These are phyloP conservation scores for Conidiobolus coronatus DNA, from an alignment of 371 early-diverging fungal species.

Conservation along the genomic window DNA sequence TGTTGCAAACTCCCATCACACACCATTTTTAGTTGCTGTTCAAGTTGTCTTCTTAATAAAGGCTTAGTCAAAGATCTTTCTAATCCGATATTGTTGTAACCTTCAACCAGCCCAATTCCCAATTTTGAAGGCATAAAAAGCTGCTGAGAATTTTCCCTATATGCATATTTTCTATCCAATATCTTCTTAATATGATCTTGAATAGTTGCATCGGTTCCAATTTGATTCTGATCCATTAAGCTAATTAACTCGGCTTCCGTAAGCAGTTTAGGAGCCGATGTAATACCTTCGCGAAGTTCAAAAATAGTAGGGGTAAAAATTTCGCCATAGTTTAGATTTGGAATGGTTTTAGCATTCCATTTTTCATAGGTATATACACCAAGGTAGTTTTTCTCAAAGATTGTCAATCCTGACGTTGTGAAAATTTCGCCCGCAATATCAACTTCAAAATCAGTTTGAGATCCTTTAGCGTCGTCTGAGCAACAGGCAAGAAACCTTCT, in stretches of 20 bases:
- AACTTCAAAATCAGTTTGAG: conserved; percentile 53
- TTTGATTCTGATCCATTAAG: conserved; percentile 95
- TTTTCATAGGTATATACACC: conserved; percentile 90
- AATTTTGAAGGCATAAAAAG: conserved; percentile 64
- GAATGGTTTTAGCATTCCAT: conserved; percentile 56
- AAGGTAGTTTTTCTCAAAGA: conserved; percentile 74
- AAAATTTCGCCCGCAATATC: conserved; percentile 48
- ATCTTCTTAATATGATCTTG: conserved; percentile 98
- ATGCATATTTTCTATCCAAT: conserved; percentile 71
- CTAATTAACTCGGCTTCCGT: conserved; percentile 88
- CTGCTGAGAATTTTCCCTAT: conserved; percentile 24
- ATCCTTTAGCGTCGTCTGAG: conserved; percentile 83
- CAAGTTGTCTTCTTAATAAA: conserved; percentile 50
- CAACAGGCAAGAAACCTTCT: conserved; percentile 90
- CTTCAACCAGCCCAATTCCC: conserved; percentile 81
- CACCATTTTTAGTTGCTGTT: conserved; percentile 34
- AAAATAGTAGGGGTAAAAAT: conserved; percentile 37
- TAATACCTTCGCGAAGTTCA: conserved; percentile 41
- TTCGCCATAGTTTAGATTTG: conserved; percentile 50
- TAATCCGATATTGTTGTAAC: conserved; percentile 72
- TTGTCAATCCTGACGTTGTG: conserved; percentile 26
- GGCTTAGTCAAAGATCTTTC: conserved; percentile 70
- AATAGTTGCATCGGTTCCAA: conserved; percentile 99
- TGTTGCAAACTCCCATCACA: conserved; percentile 26
- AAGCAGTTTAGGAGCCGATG: conserved; percentile 61